These are phyloP conservation scores for Cladosporium sp. DNA, from an alignment of 2,329 filamentous ascomycete genomes.

Conservation along the genomic window DNA sequence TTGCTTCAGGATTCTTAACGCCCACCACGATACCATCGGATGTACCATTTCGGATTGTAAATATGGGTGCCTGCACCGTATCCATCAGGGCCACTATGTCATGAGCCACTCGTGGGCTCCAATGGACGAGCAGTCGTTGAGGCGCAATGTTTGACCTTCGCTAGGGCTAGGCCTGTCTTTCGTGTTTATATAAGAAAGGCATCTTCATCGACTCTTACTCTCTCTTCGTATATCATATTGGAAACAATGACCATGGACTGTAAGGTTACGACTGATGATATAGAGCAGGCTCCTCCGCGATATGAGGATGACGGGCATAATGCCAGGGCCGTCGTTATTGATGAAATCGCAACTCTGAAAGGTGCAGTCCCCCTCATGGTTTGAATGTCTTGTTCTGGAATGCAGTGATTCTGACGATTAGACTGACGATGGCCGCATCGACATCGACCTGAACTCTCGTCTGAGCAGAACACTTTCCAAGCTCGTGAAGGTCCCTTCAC, in stretches of 20 bases:
- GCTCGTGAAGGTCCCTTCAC: neutral
- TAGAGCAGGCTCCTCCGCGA: neutral
- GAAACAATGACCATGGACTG: neutral
- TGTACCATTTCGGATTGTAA: no score
- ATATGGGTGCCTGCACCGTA: neutral
- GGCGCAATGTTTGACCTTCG: neutral
- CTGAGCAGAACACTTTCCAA: slow-evolving; percentile 9
- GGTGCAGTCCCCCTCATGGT: neutral
- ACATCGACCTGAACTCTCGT: slow-evolving; percentile 9
- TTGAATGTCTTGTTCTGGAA: neutral
- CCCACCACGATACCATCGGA: no score
- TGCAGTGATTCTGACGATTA: neutral
- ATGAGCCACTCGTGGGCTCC: neutral
- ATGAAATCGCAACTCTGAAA: neutral
- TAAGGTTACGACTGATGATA: neutral
- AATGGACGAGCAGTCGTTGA: neutral
- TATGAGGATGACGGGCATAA: neutral
- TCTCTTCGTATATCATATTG: neutral
- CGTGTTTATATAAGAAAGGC: neutral
- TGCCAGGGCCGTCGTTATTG: neutral
- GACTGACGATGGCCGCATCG: slow-evolving; percentile 11
- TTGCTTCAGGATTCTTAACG: no score
- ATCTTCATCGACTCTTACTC: neutral
- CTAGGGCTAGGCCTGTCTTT: neutral
- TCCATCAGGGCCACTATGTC: neutral